These are phyloP conservation scores for Penicillium griseofulvum DNA, from an alignment of 2,329 filamentous ascomycete genomes.

Conservation along the genomic window DNA sequence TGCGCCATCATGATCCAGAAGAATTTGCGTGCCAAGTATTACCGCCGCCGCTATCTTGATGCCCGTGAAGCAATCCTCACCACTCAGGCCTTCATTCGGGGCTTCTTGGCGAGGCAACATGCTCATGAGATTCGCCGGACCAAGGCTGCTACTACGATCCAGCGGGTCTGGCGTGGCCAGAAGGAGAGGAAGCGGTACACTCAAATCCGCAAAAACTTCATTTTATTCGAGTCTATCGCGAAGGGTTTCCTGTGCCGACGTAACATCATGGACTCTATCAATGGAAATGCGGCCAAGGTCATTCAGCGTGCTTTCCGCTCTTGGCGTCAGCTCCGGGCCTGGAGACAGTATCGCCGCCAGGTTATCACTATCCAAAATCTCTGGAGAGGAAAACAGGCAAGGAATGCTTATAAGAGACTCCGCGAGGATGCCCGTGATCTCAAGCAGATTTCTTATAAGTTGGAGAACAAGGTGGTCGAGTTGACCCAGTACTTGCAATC, in stretches of 20 bases:
- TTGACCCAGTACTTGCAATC: conserved; percentile 89
- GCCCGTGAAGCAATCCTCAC: conserved; percentile 76
- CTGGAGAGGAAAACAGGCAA: conserved; percentile 81
- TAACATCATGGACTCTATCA: conserved; percentile 87
- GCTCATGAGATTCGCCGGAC: conserved; percentile 78
- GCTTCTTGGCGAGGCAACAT: conserved; percentile 70
- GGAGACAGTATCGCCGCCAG: conserved; percentile 87
- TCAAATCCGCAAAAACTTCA: conserved; percentile 74
- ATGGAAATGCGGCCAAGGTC: conserved; percentile 83
- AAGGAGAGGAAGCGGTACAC: conserved; percentile 82
- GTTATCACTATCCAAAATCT: conserved; percentile 86
- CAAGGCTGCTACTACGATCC: conserved; percentile 89
- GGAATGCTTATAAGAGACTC: conserved; percentile 81
- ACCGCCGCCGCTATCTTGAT: conserved; percentile 84
- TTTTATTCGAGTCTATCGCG: conserved; percentile 82
- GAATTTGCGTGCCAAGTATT: conserved; percentile 93
- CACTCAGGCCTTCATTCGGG: conserved; percentile 76
- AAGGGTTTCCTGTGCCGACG: conserved; percentile 91
- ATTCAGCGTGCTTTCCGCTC: conserved; percentile 91
- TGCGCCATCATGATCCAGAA: conserved; percentile 98
- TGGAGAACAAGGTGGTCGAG: conserved; percentile 99
- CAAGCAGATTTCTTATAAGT: conserved; percentile 98
- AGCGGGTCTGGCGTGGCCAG: conserved; percentile 89
- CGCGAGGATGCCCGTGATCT: conserved; percentile 96
- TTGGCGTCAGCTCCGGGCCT: conserved; percentile 71